phyloP scores from a whole-genome alignment of 176 grass and related monocot species.

The Oryza meridionalis region DNA sequence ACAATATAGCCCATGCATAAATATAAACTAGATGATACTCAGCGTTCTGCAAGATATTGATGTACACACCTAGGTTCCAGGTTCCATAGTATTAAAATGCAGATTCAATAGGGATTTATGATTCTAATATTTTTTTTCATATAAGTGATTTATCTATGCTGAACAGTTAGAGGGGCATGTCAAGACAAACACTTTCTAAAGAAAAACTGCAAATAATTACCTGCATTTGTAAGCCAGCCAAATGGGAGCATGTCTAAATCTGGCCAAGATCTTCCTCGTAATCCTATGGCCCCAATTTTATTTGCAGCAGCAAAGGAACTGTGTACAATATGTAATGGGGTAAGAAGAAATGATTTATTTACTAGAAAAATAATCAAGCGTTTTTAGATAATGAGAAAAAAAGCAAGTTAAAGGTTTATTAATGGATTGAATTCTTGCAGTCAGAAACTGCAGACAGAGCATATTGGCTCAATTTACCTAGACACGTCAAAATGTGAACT shows the following conservation, averaged over 20 bases:
- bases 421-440: conserved; percentile 21
- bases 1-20: not conserved
- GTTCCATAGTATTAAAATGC: not conserved
- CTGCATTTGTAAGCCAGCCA: conserved; percentile 79
- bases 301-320: conserved; percentile 75
- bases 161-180: not conserved
- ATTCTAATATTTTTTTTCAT: not conserved
- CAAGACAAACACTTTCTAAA: not conserved
- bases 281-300: conserved; percentile 74
- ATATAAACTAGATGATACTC: not conserved
- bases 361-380: not conserved
- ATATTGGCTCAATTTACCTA: conserved; percentile 54
- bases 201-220: conserved; percentile 45
- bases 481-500: conserved; percentile 74
- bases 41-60: not conserved
- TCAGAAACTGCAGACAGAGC: conserved; percentile 16
- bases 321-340: conserved; percentile 34
- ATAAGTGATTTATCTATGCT: not conserved
- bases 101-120: conserved; percentile 8
- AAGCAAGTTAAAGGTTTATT: conserved; percentile 21
- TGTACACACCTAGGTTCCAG: not conserved
- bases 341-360: conserved; percentile 21
- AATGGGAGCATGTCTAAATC: conserved; percentile 97
- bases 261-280: conserved; percentile 86
- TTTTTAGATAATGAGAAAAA: not conserved